A percentile compares a stretch with the other conserved stretches of the same genome.
Evolutionary conservation across 164 flowering plant species (phyloP).

Genomic region (Umbilicus rupestris): DNA sequence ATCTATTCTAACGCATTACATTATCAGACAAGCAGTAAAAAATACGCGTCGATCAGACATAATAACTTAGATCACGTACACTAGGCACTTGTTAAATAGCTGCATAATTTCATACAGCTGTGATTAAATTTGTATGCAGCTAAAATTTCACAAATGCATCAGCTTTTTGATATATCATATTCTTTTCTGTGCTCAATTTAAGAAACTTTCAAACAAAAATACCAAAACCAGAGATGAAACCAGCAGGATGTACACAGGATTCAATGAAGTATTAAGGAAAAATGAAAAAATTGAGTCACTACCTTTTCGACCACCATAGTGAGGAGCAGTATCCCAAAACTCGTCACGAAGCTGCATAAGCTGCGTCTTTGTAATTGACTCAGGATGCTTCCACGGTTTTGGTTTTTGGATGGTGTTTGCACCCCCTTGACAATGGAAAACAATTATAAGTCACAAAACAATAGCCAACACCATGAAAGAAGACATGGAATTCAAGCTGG

Average conservation of each 20-base stretch:
- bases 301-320: constrained; percentile 69
- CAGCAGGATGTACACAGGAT: background rate
- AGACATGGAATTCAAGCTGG: background rate
- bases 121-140: no score
- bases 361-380: constrained; percentile 64
- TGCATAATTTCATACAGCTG: background rate
- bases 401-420: constrained; percentile 70
- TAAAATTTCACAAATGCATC: background rate
- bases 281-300: background rate
- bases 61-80: background rate
- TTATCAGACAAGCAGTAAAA: no score
- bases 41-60: background rate
- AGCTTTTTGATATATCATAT: background rate
- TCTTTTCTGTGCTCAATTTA: no score
- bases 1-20: background rate
- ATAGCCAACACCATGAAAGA: background rate
- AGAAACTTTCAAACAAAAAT: no score
- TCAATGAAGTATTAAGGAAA: background rate
- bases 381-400: constrained; percentile 80
- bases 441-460: background rate
- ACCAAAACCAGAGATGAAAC: no score
- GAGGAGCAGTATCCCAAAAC: constrained; percentile 98
- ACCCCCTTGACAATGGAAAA: constrained; percentile 22
- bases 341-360: constrained; percentile 79
- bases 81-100: background rate